Percentiles rank a stretch among this genome's conserved stretches.
phyloP scores from a whole-genome alignment of 306 rosid genomes.

The Prinsepia uniflora region DNA sequence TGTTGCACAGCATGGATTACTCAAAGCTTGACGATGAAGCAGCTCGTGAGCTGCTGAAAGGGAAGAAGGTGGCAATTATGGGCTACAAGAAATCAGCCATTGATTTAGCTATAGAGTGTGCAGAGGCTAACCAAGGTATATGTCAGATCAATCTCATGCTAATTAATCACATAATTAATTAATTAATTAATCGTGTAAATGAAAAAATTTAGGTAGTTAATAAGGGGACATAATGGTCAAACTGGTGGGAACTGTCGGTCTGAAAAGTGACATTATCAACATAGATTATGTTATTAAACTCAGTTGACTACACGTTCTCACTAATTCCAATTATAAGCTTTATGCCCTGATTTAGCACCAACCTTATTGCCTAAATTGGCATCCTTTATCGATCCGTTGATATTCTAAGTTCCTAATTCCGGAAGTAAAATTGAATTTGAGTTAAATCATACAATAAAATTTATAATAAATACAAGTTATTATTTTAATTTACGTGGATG shows the following conservation, averaged over 20 bases:
- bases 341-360: not conserved
- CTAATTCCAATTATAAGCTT: not conserved
- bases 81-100: slow-evolving; percentile 59
- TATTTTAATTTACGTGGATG: too few species aligned
- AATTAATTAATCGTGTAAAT: not conserved
- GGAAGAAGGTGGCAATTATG: slow-evolving; percentile 48
- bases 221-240: slow-evolving; percentile 1
- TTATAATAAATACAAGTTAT: too few species aligned
- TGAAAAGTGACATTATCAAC: not conserved
- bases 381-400: too few species aligned
- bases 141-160: not conserved
- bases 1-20: slow-evolving; percentile 51
- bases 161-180: not conserved
- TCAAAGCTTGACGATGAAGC: slow-evolving; percentile 42
- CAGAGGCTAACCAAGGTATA: slow-evolving; percentile 50
- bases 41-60: slow-evolving; percentile 34
- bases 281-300: not conserved
- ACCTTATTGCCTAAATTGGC: too few species aligned
- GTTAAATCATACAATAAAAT: too few species aligned
- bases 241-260: not conserved
- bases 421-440: too few species aligned
- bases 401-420: too few species aligned
- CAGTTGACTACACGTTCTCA: slow-evolving; percentile 8
- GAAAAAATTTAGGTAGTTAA: not conserved
- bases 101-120: slow-evolving; percentile 54